Evolutionary conservation across 2,329 filamentous ascomycete species (phyloP).

Genomic region (Cryphonectria parasitica): DNA sequence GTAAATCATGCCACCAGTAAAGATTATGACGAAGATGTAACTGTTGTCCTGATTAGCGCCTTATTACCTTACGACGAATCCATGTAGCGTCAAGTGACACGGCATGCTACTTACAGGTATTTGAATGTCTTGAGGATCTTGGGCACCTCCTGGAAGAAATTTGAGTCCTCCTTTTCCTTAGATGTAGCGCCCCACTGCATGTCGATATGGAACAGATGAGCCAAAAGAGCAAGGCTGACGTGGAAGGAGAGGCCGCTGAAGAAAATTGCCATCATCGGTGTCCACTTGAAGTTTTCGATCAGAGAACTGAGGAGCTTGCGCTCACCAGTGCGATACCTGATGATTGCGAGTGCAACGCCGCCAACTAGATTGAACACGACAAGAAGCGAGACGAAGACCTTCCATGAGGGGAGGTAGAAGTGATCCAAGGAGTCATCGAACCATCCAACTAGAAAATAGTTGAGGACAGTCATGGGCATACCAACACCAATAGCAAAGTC

Average conservation of each 20-base stretch:
- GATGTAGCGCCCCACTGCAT: conserved; percentile 57
- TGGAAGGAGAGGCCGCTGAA: conserved; percentile 48
- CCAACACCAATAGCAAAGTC: conserved; percentile 73
- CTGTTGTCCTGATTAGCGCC: neutral
- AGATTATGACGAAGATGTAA: conserved; percentile 31
- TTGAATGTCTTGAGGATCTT: conserved; percentile 59
- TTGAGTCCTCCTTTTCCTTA: conserved; percentile 60
- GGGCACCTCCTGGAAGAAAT: conserved; percentile 60
- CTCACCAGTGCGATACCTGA: conserved; percentile 65
- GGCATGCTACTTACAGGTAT: conserved; percentile 48
- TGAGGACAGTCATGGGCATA: conserved; percentile 67
- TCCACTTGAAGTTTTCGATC: conserved; percentile 64
- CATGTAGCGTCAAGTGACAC: neutral
- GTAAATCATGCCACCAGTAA: conserved; percentile 51
- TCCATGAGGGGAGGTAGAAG: conserved; percentile 69
- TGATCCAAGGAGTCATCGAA: conserved; percentile 68
- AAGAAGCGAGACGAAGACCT: conserved; percentile 64
- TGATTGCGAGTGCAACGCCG: conserved; percentile 61
- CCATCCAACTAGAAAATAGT: conserved; percentile 75
- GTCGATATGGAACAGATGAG: conserved; percentile 46
- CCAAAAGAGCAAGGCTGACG: conserved; percentile 44
- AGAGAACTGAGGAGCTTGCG: conserved; percentile 50
- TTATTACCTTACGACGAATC: neutral
- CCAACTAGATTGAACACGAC: conserved; percentile 66
- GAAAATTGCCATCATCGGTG: conserved; percentile 54